Evolutionary conservation across 345 rosid genomes (phyloP), one percentile per base, ranked within the genome.

Genomic region (Abelmoschus esculentus): DNA sequence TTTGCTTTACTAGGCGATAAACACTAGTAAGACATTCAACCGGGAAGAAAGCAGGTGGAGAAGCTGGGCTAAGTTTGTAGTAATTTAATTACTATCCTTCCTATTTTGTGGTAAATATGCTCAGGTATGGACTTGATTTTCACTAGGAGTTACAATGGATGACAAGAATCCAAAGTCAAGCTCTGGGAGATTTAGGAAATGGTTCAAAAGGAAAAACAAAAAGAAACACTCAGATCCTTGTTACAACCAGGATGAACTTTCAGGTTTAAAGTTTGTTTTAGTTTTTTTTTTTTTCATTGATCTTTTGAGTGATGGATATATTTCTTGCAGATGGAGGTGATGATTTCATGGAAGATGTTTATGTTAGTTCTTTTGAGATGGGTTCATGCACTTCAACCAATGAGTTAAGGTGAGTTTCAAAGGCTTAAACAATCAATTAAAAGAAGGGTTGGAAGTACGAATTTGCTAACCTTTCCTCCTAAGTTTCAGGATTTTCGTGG

Each of bases 401-500:
- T 53, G 88, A 85, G 71, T 28, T 88, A 73, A 86, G 84, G 93
- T 86, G 61, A 71, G 64, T 46, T 44, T 10, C 56, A 4, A 14
- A 70, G 7, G 31, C 58, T 32, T 26, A 29, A 50, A 55, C 15
- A 18, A 15, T 44, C 36, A 40, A 14, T 19, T 5, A 29, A 44
- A 15, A 17, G 9, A 6, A n/a, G 17, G 47, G 17, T 31, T 31
- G 3, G 12, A 29, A 13, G 26, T 5, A 15, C 40, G n/a, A 13
- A 46, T 54, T 32, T 31, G 17, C 46, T 40, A 54, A 34, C 6
- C 17, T 49, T 58, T 44, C 31, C 19, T 26, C 17, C 12, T n/a
- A 29, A 63, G 32, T 73, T 75, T 72, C 79, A 89, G 91, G 71
- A 77, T 86, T 40, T 89, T 89, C 66, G 89, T 89, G 17, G 93